Percentiles rank a stretch among this genome's conserved stretches.
phyloP scores from a whole-genome alignment of 768 basidiomycete species.

The Paxillus ammoniavirescens region DNA sequence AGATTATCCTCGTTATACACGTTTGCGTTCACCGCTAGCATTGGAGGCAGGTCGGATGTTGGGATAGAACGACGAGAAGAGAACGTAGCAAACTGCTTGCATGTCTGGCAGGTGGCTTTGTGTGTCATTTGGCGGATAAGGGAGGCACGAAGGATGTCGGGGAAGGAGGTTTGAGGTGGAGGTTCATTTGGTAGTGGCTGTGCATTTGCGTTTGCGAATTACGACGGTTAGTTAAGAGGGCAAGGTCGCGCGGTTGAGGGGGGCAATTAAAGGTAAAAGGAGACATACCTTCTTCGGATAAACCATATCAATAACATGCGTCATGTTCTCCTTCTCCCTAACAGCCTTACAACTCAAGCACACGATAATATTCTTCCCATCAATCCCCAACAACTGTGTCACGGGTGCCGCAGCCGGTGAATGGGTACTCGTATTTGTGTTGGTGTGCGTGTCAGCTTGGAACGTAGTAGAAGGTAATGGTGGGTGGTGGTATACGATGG shows the following conservation, averaged over 20 bases:
- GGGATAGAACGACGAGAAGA: conserved; percentile 66
- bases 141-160: conserved; percentile 69
- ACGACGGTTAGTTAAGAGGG: background rate
- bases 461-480: conserved; percentile 11
- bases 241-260: too few species aligned
- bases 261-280: background rate
- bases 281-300: conserved; percentile 78
- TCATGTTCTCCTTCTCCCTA: conserved; percentile 72
- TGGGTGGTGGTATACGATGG: conserved; percentile 41
- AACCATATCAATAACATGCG: conserved; percentile 81
- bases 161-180: conserved; percentile 49
- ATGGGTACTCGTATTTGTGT: conserved; percentile 7
- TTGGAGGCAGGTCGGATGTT: conserved; percentile 68
- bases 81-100: conserved; percentile 76
- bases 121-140: conserved; percentile 79
- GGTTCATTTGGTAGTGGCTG: conserved; percentile 39
- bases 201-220: background rate
- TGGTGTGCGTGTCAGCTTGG: conserved; percentile 19
- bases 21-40: conserved; percentile 84
- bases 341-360: conserved; percentile 75
- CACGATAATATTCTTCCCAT: conserved; percentile 69
- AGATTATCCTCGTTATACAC: conserved; percentile 74
- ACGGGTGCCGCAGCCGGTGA: conserved; percentile 64
- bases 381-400: conserved; percentile 82
- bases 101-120: conserved; percentile 82